These are phyloP conservation scores for Hygrophorus pudorinus DNA, from an alignment of 768 basidiomycete genomes.

Conservation along the genomic window DNA sequence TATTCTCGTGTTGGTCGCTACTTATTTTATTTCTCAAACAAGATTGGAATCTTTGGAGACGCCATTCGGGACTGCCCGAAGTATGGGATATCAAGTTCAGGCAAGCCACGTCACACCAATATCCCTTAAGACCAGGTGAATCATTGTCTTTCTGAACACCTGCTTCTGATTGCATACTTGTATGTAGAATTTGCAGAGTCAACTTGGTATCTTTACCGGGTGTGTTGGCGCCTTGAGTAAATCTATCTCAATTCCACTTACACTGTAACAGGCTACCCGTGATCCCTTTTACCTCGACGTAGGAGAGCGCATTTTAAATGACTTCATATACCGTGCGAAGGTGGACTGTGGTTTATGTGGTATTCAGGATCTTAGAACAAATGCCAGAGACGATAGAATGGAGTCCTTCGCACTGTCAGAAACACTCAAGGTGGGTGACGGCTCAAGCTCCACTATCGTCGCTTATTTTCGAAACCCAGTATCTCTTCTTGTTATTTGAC, in stretches of 20 bases:
- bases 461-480: constrained; percentile 34
- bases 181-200: constrained; percentile 82
- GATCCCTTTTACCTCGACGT: constrained; percentile 92
- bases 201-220: constrained; percentile 91
- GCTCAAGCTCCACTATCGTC: neutral
- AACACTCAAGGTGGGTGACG: constrained; percentile 62
- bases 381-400: constrained; percentile 87
- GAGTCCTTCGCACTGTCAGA: constrained; percentile 94
- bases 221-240: constrained; percentile 22
- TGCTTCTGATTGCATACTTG: neutral
- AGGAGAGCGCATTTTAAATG: constrained; percentile 73
- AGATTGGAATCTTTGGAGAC: constrained; percentile 92
- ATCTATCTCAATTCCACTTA: constrained; percentile 4
- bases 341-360: constrained; percentile 83
- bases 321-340: constrained; percentile 63
- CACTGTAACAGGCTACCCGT: constrained; percentile 61
- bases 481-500: constrained; percentile 88
- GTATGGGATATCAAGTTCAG: constrained; percentile 77
- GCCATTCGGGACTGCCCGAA: constrained; percentile 84
- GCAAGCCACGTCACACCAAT: constrained; percentile 65
- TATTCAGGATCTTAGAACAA: constrained; percentile 68
- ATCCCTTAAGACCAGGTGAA: constrained; percentile 69
- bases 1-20: neutral
- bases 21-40: constrained; percentile 17
- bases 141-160: neutral